Base-by-base conservation (phyloP, 2,329 filamentous ascomycete genomes). In the Fusarium miscanthi region DNA sequence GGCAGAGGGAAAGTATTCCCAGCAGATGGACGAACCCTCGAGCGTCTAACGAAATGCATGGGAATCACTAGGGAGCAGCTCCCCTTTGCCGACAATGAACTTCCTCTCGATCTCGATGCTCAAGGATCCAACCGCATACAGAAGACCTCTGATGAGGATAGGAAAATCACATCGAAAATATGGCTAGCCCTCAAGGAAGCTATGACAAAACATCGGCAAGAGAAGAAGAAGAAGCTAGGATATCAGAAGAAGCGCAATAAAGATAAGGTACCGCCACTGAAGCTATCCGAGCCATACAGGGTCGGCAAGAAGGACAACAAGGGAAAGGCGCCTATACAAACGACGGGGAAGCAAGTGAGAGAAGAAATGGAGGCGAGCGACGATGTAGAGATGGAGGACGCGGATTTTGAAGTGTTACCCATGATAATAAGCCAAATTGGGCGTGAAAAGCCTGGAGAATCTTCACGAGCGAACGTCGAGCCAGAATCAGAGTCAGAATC, bases 41-140 rank as follows among this genome's bases (percentile, higher is more conserved):
- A 54, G 9, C 42, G 54, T 19, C 49, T 76, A n/a, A 59, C 59
- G 40, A 16, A 31, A 8, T 48, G 35, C 8, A 76, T 76, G 64
- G 40, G 43, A 38, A 67, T 75, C 7, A 35, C 7, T 4, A 52
- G 48, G 10, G 23, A 64, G 27, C 38, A 76, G 31, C 75, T 70
- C 33, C 16, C 51, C 8, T 76, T 60, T 30, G 3, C 54, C 12
- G 2, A 6, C 1, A 23, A 23, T 2, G 74, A 76, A 23, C 5
- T 13, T 17, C 53, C 58, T 12, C 48, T 53, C 19, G 33, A 53
- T 27, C 33, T 53, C 19, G 33, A 53, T 16, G 19, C 33, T 21
- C 23, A 40, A 53, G 49, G 13, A 13, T 40, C 33, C 10, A 27
- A 37, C 33, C 23, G 23, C 23, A n/a, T 17, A 12, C 19, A 40